Percentiles rank a stretch among this genome's conserved stretches.
Evolutionary conservation across 495 filamentous ascomycete genomes (phyloP).

Genomic region (Pseudoneurospora amorphoporcata): DNA sequence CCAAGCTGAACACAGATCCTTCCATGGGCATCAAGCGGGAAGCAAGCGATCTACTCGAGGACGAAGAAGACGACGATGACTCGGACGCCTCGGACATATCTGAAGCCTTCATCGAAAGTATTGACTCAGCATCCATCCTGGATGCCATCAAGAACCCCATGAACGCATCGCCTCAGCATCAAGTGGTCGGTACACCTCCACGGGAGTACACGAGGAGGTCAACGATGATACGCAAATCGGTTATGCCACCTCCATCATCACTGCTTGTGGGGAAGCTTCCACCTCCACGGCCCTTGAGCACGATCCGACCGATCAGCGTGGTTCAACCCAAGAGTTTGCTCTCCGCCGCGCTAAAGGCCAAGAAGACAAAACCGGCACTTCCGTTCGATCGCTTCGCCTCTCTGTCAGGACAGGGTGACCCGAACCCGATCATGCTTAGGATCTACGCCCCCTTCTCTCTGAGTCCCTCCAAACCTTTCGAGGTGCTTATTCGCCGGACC

Average conservation of each 20-base stretch:
- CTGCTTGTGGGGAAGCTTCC: slow-evolving; percentile 63
- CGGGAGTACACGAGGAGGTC: slow-evolving; percentile 40
- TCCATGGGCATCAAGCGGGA: slow-evolving; percentile 31
- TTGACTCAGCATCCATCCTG: slow-evolving; percentile 44
- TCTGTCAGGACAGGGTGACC: slow-evolving; percentile 77
- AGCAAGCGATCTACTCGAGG: slow-evolving; percentile 45
- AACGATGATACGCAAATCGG: slow-evolving; percentile 31
- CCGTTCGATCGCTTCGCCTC: slow-evolving; percentile 78
- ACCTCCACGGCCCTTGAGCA: slow-evolving; percentile 85
- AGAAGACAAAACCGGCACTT: slow-evolving; percentile 66
- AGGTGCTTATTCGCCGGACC: slow-evolving; percentile 68
- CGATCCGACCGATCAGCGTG: slow-evolving; percentile 69
- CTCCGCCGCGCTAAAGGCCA: slow-evolving; percentile 60
- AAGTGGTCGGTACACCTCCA: slow-evolving; percentile 45
- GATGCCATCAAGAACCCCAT: slow-evolving; percentile 38
- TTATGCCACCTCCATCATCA: slow-evolving; percentile 42
- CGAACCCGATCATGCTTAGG: slow-evolving; percentile 70
- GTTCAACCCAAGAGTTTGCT: slow-evolving; percentile 67
- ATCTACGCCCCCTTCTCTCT: slow-evolving; percentile 81
- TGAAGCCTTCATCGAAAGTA: slow-evolving; percentile 41
- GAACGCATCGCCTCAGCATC: slow-evolving; percentile 37
- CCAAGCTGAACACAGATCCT: slow-evolving; percentile 33
- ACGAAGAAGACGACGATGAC: slow-evolving; percentile 49
- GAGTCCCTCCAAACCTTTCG: slow-evolving; percentile 56
- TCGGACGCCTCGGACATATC: slow-evolving; percentile 41